These are phyloP conservation scores for Physocladia obscura DNA, from an alignment of 192 early-diverging fungal species.

Conservation along the genomic window DNA sequence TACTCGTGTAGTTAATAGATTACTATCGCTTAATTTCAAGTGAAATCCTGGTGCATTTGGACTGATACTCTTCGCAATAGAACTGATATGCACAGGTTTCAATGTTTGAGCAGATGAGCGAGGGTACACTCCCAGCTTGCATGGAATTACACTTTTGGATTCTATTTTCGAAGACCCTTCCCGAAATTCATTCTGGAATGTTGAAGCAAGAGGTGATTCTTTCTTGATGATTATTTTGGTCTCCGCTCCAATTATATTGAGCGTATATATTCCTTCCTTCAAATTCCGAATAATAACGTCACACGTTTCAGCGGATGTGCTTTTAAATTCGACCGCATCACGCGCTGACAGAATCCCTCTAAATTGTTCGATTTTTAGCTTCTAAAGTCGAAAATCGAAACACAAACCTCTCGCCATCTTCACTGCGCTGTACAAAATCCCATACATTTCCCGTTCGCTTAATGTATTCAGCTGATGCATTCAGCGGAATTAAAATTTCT, in stretches of 20 bases:
- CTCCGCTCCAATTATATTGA: too few relatives aligned
- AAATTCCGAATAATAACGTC: background rate
- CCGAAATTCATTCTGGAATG: too few relatives aligned
- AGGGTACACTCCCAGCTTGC: background rate
- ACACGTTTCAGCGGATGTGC: background rate
- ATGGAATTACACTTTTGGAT: background rate
- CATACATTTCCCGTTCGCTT: background rate
- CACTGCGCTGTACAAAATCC: conserved; percentile 11
- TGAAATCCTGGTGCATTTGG: background rate
- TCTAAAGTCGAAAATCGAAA: too few relatives aligned
- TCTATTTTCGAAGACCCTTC: background rate
- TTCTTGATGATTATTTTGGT: too few relatives aligned
- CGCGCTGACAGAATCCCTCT: too few relatives aligned
- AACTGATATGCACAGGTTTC: too few relatives aligned
- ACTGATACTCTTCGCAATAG: too few relatives aligned
- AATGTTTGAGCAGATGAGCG: background rate
- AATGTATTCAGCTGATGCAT: background rate
- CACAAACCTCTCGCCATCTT: too few relatives aligned
- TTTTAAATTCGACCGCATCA: background rate
- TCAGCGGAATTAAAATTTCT: background rate
- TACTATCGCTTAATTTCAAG: background rate
- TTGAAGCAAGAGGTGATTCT: too few relatives aligned
- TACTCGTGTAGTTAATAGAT: conserved; percentile 4
- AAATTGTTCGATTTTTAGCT: too few relatives aligned
- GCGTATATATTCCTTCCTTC: background rate